phyloP scores from a whole-genome alignment of 805 yeast species.

The Metschnikowia peoriensis region DNA sequence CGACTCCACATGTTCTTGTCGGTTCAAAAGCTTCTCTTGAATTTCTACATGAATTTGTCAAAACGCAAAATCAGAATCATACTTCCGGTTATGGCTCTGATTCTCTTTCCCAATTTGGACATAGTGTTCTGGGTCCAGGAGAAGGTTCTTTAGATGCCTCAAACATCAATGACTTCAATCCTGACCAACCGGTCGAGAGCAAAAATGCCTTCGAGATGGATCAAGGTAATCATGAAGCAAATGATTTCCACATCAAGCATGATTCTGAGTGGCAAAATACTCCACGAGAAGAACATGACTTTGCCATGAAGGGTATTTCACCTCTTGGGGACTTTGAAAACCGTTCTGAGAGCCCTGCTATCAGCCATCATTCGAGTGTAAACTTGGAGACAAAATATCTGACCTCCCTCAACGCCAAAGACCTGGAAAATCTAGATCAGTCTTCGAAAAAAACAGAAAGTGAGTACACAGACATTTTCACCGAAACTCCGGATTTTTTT shows the following conservation, averaged over 20 bases:
- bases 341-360: constrained; percentile 5
- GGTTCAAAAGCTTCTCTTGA: constrained; percentile 53
- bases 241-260: constrained; percentile 12
- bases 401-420: constrained; percentile 1
- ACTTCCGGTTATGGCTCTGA: not conserved
- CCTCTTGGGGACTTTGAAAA: constrained; percentile 11
- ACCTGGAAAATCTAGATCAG: not conserved
- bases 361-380: constrained; percentile 4
- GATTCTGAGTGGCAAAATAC: constrained; percentile 13
- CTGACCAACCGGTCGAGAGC: not conserved
- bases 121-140: not conserved
- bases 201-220: not conserved
- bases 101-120: not conserved
- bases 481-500: constrained; percentile 21
- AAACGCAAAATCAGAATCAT: constrained; percentile 34
- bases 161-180: not conserved
- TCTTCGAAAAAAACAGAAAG: constrained; percentile 4
- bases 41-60: constrained; percentile 52
- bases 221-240: not conserved
- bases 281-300: constrained; percentile 9
- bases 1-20: constrained; percentile 65
- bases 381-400: constrained; percentile 2
- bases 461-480: constrained; percentile 14
- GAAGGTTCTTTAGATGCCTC: not conserved
- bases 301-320: constrained; percentile 9